Evolutionary conservation across 2,329 filamentous ascomycete genomes (phyloP), one percentile per base, ranked within the genome.

Genomic region (Colletotrichum sp.): DNA sequence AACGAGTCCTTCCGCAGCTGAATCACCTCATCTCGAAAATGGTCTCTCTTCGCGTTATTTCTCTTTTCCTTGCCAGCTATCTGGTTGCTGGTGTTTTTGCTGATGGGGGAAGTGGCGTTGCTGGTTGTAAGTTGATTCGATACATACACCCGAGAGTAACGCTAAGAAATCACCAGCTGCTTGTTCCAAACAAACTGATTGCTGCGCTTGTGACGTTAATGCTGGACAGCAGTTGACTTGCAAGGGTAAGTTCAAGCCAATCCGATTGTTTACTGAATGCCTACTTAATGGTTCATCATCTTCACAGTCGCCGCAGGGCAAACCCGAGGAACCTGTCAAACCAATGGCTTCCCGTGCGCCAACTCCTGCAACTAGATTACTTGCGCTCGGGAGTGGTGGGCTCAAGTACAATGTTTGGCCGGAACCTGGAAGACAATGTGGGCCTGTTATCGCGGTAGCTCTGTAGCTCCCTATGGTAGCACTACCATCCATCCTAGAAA

Each of bases 141-240:
- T 5, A 9, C 3, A 7, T 18, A 16, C 24, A 10, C 13, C 6
- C 1, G 0, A 16, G 55, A 16, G 6, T 3, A 5, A 16, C 2
- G 55, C 55, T 59, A 28, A 59, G 5, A 0, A 10, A 59, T 18
- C 12, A 16, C 13, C n/a, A 59, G 55, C 55, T 28, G 24, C 55
- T 28, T 59, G 55, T 12, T 59, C 55, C 8, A 59, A 59, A 13
- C 24, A 59, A 59, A 59, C 15, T 3, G 55, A 59, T 5, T 59
- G 55, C 16, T 59, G 55, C 16, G 55, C 55, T 28, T 59, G 55
- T 4, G 55, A 59, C 6, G 24, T 59, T 16, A 59, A 59, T 12
- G 24, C 21, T 16, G 55, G 55, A 1, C 55, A 59, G 55, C 55
- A 59, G 3, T 28, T 59, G 13, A 59, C 55, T 59, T 59, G 55